Evolutionary conservation across 495 filamentous ascomycete genomes (phyloP).

Genomic region (Poronia punctata): DNA sequence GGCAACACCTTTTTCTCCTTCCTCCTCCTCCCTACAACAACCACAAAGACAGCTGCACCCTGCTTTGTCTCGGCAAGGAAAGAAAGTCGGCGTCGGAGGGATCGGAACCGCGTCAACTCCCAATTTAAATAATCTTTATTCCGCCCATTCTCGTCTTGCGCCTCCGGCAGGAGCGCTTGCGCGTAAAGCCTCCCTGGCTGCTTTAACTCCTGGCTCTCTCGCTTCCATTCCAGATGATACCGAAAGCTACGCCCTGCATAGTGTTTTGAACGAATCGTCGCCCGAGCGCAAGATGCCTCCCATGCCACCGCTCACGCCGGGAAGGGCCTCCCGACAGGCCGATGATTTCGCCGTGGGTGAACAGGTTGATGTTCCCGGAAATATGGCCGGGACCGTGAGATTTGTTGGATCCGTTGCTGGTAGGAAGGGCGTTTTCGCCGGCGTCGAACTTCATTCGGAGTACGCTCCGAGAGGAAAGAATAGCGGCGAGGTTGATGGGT

Average conservation of each 20-base stretch:
- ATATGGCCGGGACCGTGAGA: constrained; percentile 84
- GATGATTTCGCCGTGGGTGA: constrained; percentile 69
- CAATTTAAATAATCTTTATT: constrained; percentile 47
- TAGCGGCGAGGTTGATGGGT: constrained; percentile 94
- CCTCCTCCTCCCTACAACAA: constrained; percentile 1
- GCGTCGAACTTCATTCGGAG: constrained; percentile 83
- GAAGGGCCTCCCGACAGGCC: constrained; percentile 16
- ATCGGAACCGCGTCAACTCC: constrained; percentile 54
- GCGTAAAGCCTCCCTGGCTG: constrained; percentile 60
- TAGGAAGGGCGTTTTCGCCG: constrained; percentile 86
- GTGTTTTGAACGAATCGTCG: constrained; percentile 39
- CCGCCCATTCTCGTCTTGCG: constrained; percentile 34
- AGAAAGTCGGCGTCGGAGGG: constrained; percentile 28
- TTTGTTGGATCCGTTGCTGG: constrained; percentile 83
- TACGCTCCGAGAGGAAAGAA: constrained; percentile 86
- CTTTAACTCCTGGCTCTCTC: constrained; percentile 54
- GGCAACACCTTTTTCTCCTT: constrained; percentile 15
- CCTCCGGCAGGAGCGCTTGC: constrained; percentile 41
- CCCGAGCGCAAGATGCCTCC: constrained; percentile 16
- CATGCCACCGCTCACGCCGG: constrained; percentile 22
- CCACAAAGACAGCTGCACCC: constrained; percentile 11
- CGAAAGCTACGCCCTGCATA: constrained; percentile 50
- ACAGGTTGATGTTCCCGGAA: constrained; percentile 86
- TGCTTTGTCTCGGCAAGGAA: constrained; percentile 21
- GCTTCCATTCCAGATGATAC: constrained; percentile 55